Percentiles rank a stretch among this genome's conserved stretches.
phyloP scores from a whole-genome alignment of 495 filamentous ascomycete species.

The Rostrohypoxylon terebratum region DNA sequence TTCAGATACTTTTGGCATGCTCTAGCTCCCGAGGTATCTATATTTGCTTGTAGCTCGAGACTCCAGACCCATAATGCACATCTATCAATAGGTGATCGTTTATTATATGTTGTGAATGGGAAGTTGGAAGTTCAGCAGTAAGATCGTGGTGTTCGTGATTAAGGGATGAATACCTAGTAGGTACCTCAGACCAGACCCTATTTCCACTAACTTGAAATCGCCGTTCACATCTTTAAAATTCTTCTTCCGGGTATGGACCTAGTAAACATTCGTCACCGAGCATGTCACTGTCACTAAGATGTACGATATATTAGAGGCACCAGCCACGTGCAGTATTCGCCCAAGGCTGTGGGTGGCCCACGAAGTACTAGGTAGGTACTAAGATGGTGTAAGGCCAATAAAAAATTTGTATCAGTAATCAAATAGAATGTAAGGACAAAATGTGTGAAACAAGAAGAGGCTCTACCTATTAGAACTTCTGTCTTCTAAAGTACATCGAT shows the following conservation, averaged over 20 bases:
- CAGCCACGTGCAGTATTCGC: slow-evolving; percentile 21
- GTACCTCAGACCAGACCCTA: neutral
- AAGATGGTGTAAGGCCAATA: slow-evolving; percentile 28
- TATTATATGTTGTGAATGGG: no score
- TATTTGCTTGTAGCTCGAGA: neutral
- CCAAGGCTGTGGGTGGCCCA: slow-evolving; percentile 30
- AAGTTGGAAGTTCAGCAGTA: no score
- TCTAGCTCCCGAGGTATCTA: neutral
- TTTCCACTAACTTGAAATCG: neutral
- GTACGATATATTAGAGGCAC: slow-evolving; percentile 15
- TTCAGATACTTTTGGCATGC: slow-evolving; percentile 6
- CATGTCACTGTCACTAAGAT: neutral
- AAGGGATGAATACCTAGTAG: neutral
- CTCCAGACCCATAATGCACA: neutral
- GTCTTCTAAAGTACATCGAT: slow-evolving; percentile 10
- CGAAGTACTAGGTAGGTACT: slow-evolving; percentile 1
- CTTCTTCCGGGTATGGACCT: neutral
- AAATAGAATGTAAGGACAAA: slow-evolving; percentile 10
- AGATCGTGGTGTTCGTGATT: no score
- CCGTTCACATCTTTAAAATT: neutral
- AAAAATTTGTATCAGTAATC: slow-evolving; percentile 42
- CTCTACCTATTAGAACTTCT: slow-evolving; percentile 10
- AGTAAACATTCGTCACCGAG: neutral
- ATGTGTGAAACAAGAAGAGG: slow-evolving; percentile 1
- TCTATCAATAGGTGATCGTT: no score